Conservation (phyloP, 2,329 filamentous ascomycete species). For the Emmonsiellopsis sp. region DNA sequence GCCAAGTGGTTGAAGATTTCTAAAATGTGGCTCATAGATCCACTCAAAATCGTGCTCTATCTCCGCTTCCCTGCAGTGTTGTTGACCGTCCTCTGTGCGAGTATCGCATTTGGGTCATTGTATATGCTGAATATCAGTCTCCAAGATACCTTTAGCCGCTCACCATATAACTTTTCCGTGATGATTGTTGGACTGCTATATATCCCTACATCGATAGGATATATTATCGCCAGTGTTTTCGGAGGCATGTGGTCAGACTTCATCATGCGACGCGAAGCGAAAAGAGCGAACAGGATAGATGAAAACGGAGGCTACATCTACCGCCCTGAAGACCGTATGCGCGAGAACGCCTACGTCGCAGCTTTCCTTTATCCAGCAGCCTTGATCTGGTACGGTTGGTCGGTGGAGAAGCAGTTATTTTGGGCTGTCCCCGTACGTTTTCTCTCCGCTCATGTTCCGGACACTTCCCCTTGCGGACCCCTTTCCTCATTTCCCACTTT, state of each 20-base stretch:
- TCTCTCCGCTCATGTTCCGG: background rate
- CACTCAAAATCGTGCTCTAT: conserved; percentile 60
- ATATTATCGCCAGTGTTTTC: conserved; percentile 57
- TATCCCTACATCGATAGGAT: conserved; percentile 66
- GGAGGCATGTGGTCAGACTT: conserved; percentile 70
- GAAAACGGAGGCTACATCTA: conserved; percentile 57
- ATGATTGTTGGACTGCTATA: conserved; percentile 68
- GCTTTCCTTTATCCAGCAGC: conserved; percentile 61
- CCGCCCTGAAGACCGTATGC: conserved; percentile 71
- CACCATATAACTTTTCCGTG: conserved; percentile 60
- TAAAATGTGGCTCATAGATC: conserved; percentile 60
- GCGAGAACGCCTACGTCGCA: conserved; percentile 72
- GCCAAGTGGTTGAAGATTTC: conserved; percentile 46
- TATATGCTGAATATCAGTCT: conserved; percentile 73
- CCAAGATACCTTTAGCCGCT: conserved; percentile 56
- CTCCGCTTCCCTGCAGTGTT: conserved; percentile 66
- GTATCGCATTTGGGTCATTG: conserved; percentile 65
- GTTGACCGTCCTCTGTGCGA: conserved; percentile 64
- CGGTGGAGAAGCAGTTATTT: conserved; percentile 51
- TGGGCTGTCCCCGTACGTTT: conserved; percentile 49
- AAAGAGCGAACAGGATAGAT: conserved; percentile 60
- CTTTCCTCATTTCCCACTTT: background rate
- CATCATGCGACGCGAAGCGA: conserved; percentile 71
- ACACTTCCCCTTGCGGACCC: no score
- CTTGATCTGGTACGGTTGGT: conserved; percentile 72